These are phyloP conservation scores for Pleodorina starrii DNA, from an alignment of 139 green algal genomes.

Conservation along the genomic window DNA sequence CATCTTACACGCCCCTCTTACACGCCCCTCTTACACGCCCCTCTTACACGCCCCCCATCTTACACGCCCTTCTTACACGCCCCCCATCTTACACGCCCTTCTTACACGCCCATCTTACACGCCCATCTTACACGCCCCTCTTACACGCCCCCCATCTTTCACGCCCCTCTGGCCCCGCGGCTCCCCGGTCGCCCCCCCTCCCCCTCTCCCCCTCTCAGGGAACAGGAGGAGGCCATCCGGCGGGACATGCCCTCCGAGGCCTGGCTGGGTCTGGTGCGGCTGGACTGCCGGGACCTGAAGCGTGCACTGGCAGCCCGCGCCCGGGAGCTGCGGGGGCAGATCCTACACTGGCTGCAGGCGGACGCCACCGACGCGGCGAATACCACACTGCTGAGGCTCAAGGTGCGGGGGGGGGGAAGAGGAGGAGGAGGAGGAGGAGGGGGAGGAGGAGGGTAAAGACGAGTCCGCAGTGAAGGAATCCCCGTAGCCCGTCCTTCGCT, in stretches of 20 bases:
- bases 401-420: background rate
- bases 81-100: no score
- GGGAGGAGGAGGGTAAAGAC: no score
- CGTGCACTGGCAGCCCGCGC: background rate
- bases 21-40: no score
- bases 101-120: no score
- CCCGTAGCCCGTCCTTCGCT: no score
- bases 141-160: no score
- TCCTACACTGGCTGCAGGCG: constrained; percentile 35
- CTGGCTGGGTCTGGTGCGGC: constrained; percentile 48
- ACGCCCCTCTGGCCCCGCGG: no score
- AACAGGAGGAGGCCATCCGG: constrained; percentile 40
- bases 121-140: no score
- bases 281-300: constrained; percentile 51
- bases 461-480: no score
- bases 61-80: no score
- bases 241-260: constrained; percentile 47
- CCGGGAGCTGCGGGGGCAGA: background rate
- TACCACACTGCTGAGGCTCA: constrained; percentile 35
- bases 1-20: no score
- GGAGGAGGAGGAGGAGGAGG: background rate
- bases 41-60: no score
- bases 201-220: background rate
- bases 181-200: background rate
- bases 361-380: constrained; percentile 31